Percentiles rank a stretch among this genome's conserved stretches.
Conservation (phyloP, 2,329 filamentous ascomycete genomes). For the Fusarium oligoseptatum region DNA sequence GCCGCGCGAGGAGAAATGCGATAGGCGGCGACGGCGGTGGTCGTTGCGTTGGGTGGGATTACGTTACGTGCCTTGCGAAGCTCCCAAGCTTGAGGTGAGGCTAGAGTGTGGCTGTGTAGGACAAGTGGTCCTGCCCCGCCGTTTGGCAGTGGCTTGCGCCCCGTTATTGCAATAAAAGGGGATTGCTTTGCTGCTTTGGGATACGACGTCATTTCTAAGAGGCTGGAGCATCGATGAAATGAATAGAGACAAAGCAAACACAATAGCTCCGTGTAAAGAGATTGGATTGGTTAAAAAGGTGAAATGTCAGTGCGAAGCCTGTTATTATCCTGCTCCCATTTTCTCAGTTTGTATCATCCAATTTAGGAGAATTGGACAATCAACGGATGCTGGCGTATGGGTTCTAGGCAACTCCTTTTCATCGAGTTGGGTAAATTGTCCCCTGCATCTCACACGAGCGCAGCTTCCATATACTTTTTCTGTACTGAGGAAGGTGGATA, state of each 20-base stretch:
- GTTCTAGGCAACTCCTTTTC: background rate
- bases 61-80: slow-evolving; percentile 46
- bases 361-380: background rate
- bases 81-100: slow-evolving; percentile 44
- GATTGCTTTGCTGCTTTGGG: background rate
- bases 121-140: slow-evolving; percentile 38
- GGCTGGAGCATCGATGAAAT: background rate
- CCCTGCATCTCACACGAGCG: background rate
- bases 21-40: slow-evolving; percentile 40
- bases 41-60: slow-evolving; percentile 45
- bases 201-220: slow-evolving; percentile 7
- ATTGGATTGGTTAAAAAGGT: background rate
- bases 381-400: background rate
- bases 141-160: slow-evolving; percentile 24
- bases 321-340: background rate
- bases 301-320: background rate
- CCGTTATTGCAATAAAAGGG: slow-evolving; percentile 26
- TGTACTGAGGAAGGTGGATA: background rate
- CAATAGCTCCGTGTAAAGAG: background rate
- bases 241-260: background rate
- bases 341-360: background rate
- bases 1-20: slow-evolving; percentile 36
- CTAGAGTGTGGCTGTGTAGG: slow-evolving; percentile 40
- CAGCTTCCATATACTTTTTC: background rate
- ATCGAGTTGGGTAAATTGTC: background rate